phyloP scores from a whole-genome alignment of 257 asterid genomes.

The Oldenlandia corymbosa region DNA sequence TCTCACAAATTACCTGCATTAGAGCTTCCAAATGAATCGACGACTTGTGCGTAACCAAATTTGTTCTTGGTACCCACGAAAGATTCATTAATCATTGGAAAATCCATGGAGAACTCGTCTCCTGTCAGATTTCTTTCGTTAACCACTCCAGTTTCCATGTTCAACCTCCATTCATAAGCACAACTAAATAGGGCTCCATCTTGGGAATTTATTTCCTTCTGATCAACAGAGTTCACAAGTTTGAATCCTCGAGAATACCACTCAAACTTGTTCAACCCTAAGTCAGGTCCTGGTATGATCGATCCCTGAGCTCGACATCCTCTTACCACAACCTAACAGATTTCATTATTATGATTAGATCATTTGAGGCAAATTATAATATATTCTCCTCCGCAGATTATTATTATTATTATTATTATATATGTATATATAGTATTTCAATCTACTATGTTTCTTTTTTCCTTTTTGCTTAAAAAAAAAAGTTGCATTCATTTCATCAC shows the following conservation, averaged over 20 bases:
- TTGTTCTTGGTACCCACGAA: conserved; percentile 31
- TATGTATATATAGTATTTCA: too few species aligned
- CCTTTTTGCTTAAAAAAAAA: too few species aligned
- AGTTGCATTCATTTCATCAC: too few species aligned
- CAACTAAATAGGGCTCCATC: conserved; percentile 28
- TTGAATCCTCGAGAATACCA: conserved; percentile 51
- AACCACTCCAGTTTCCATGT: conserved; percentile 42
- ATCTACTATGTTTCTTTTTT: too few species aligned
- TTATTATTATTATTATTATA: too few species aligned
- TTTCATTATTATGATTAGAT: neutral
- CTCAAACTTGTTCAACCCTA: conserved; percentile 42
- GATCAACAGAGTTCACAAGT: conserved; percentile 12
- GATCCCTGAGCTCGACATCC: conserved; percentile 52
- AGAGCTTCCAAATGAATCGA: conserved; percentile 36
- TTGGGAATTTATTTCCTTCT: conserved; percentile 13
- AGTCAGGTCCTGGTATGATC: conserved; percentile 62
- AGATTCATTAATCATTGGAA: conserved; percentile 55
- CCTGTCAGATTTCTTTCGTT: conserved; percentile 47
- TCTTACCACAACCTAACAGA: conserved; percentile 41
- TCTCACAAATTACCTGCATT: conserved; percentile 43
- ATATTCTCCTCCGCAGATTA: too few species aligned
- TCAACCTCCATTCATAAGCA: conserved; percentile 61
- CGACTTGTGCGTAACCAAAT: conserved; percentile 49
- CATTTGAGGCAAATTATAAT: too few species aligned
- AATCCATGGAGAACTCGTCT: conserved; percentile 46